Base-by-base conservation (phyloP, 768 basidiomycete genomes). In the Dictyophora rubrovolvata region DNA sequence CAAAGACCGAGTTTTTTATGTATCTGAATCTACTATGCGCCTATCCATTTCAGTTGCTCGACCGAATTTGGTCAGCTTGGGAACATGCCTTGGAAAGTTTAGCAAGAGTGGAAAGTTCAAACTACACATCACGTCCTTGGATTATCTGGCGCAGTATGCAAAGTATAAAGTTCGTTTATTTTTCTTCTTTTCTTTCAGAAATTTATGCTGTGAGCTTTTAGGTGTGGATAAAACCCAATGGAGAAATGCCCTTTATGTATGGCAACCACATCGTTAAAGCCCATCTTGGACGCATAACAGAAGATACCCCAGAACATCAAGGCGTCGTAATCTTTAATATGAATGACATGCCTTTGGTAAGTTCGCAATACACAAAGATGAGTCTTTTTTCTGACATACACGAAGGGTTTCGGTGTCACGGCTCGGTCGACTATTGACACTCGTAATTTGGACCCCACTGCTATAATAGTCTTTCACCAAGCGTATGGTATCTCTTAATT, bases 201-300 rank as follows among this genome's bases (percentile, higher is more conserved):
- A 17, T 22, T 47, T 59, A 36, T 59, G 21, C 60, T 17, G 22
- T 55, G 21, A 20, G 55, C 12, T 61, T 34, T 4, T 61, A 97
- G 95, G 82, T 98, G 17, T 99, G 96, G 96, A 93, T 99, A 70
- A 99, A 99, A 72, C 87, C 94, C 22, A 95, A 98, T 64, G 96
- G 96, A 67, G 96, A 99, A 74, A 95, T 99, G 87, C 96, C 96
- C 1, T 99, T 95, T 79, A 75, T 99, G 37, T 99, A 99, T 68
- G 96, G 96, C 59, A 99, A 99, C 69, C 94, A 99, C 74, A 86
- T 98, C 60, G 82, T 97, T 63, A 99, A 98, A 73, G 96, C 96
- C 9, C 96, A 99, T 72, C 77, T 99, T n/a, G 96, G 96, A 17
- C 82, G 95, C 61, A 97, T 98, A 69, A 97, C 96, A 52, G 96